Evolutionary conservation across 108 stramenopile genomes (phyloP).

Genomic region (Skeletonema costatum): DNA sequence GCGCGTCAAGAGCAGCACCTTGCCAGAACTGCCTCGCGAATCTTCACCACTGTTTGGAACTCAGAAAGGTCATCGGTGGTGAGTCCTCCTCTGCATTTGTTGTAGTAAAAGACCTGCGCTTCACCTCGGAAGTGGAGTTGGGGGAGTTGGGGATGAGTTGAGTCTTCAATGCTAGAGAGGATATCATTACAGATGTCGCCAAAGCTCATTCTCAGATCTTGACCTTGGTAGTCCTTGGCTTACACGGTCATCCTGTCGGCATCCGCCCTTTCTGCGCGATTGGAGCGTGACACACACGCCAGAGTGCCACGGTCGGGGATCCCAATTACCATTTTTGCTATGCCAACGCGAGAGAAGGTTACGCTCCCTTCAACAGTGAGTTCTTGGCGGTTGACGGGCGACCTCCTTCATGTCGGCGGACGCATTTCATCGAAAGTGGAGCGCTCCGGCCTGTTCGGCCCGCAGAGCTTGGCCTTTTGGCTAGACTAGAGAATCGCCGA

Average conservation of each 20-base stretch:
- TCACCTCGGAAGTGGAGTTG: slow-evolving; percentile 96
- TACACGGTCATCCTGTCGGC: slow-evolving; percentile 92
- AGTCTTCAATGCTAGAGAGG: slow-evolving; percentile 95
- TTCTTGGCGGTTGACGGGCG: slow-evolving; percentile 95
- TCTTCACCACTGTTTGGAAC: slow-evolving; percentile 89
- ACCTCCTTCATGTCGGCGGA: slow-evolving; percentile 98
- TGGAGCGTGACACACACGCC: slow-evolving; percentile 99
- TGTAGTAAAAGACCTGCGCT: slow-evolving; percentile 99
- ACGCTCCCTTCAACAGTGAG: slow-evolving; percentile 99
- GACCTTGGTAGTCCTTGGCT: slow-evolving; percentile 97
- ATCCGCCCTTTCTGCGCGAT: slow-evolving; percentile 99
- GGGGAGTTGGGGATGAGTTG: slow-evolving; percentile 99
- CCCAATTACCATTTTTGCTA: slow-evolving; percentile 99
- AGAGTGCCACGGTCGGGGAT: slow-evolving; percentile 98
- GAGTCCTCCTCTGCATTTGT: slow-evolving; percentile 99
- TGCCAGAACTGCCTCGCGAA: slow-evolving; percentile 90
- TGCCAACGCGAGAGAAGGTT: slow-evolving; percentile 97
- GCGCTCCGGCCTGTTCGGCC: slow-evolving; percentile 99
- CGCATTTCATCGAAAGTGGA: slow-evolving; percentile 98
- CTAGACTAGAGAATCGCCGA: slow-evolving; percentile 92
- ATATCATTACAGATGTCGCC: slow-evolving; percentile 99
- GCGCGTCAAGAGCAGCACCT: slow-evolving; percentile 96
- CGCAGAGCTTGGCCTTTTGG: slow-evolving; percentile 99
- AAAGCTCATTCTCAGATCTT: slow-evolving; percentile 93
- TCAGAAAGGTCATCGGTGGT: slow-evolving; percentile 99